Evolutionary conservation across 1,284 basidiomycete species (phyloP), one percentile per base, ranked within the genome.

Genomic region (Cryptococcus sp.): DNA sequence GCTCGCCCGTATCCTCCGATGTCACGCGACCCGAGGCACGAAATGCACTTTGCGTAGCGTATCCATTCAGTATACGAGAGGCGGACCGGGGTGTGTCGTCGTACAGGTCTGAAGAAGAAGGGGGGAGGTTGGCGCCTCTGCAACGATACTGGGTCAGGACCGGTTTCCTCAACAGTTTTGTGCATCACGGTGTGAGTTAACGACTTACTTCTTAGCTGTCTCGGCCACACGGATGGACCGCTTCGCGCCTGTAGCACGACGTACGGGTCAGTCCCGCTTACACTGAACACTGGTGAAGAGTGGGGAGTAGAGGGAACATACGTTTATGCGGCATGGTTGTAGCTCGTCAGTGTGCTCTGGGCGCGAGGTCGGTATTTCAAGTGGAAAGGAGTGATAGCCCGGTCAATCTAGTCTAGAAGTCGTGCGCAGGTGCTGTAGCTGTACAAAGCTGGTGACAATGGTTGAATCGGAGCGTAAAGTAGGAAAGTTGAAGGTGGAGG

Each of bases 291-390:
- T 16, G 25, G n/a, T 25, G 30, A 35, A 17, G 30, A 17, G 15
- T n/a, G 5, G 22, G 17, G 15, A 1, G 23, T 38, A 3, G 40
- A 13, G 7, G 17, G 11, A 19, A 64, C 73, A 61, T 47, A 76
- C 77, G 73, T 62, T 78, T 78, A 57, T 78, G 77, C 50, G 75
- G 75, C 77, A 77, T 78, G 3, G 10, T 35, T 10, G 13, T 35
- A 13, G 30, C 30, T 35, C 30, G 47, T 62, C 51, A 5, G 22
- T 47, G 51, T 54, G 17, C 48, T 25, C n/a, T 10, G 10, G 27
- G 23, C 48, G 19, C 3, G 19, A n/a, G n/a, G 11, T 46, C 48
- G 8, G 40, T n/a, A 25, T 39, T 43, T 13, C 20, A 53, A 47
- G 40, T 6, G 57, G 40, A 40, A 25, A 25, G 25, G 52, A 50